These are phyloP conservation scores for Colletotrichum tropicale DNA, from an alignment of 2,329 filamentous ascomycete species.

Conservation along the genomic window DNA sequence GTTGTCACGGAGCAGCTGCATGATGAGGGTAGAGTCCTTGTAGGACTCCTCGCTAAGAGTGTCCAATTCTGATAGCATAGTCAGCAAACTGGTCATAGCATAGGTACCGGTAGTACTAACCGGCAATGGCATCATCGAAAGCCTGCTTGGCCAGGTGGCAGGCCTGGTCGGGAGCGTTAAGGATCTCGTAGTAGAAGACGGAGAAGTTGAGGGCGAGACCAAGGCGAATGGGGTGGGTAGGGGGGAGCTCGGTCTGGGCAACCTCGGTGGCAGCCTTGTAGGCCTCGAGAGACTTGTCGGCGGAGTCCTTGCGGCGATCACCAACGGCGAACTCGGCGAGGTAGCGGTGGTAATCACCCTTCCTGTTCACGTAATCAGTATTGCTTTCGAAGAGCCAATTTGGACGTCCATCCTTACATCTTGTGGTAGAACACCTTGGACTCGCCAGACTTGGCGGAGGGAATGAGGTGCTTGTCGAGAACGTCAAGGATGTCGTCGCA, in stretches of 20 bases:
- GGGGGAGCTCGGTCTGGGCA: slow-evolving; percentile 85
- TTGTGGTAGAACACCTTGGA: slow-evolving; percentile 99
- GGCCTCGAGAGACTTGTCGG: slow-evolving; percentile 92
- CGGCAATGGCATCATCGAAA: slow-evolving; percentile 94
- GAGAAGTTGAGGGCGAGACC: slow-evolving; percentile 95
- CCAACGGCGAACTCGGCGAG: slow-evolving; percentile 95
- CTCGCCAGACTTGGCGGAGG: slow-evolving; percentile 92
- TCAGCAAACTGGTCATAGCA: slow-evolving; percentile 23
- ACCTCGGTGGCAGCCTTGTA: slow-evolving; percentile 95
- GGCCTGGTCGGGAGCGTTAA: slow-evolving; percentile 97
- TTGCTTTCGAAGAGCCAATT: neutral
- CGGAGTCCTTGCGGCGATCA: slow-evolving; percentile 93
- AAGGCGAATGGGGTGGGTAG: slow-evolving; percentile 91
- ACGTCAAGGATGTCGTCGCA: slow-evolving; percentile 97
- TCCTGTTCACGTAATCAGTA: slow-evolving; percentile 62
- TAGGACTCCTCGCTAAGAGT: slow-evolving; percentile 98
- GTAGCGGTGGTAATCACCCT: slow-evolving; percentile 99
- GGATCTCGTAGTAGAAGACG: slow-evolving; percentile 99
- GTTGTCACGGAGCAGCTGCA: slow-evolving; percentile 98
- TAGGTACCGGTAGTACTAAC: slow-evolving; percentile 35
- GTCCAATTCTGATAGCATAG: slow-evolving; percentile 74
- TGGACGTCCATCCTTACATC: slow-evolving; percentile 70
- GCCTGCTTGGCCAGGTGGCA: slow-evolving; percentile 97
- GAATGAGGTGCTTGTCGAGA: slow-evolving; percentile 91
- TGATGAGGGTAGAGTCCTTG: slow-evolving; percentile 98